Conservation (phyloP, 2,329 filamentous ascomycete genomes). For the Verruconis gallopava region DNA sequence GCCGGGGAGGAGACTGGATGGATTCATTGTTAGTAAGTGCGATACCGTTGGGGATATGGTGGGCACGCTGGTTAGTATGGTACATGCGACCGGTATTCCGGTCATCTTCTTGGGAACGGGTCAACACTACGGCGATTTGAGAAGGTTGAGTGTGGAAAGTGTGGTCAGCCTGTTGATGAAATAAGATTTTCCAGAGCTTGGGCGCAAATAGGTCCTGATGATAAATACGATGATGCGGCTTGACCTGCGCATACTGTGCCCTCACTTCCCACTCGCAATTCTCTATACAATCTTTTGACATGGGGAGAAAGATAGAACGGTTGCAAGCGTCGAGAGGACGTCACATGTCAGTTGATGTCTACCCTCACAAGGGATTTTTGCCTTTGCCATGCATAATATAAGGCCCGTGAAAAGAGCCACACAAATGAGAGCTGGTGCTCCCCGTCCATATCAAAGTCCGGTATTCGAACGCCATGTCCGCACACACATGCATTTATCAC, state of each 20-base stretch:
- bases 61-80: constrained; percentile 86
- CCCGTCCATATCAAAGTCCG: too few species aligned
- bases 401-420: neutral
- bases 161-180: constrained; percentile 47
- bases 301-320: too few species aligned
- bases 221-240: too few species aligned
- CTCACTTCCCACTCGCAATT: too few species aligned
- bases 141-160: constrained; percentile 51
- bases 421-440: too few species aligned
- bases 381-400: neutral
- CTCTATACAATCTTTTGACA: too few species aligned
- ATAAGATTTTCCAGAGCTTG: too few species aligned
- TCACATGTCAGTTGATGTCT: neutral
- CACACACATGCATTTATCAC: too few species aligned
- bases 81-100: constrained; percentile 92
- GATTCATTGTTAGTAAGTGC: constrained; percentile 97
- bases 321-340: too few species aligned
- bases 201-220: too few species aligned
- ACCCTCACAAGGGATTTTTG: neutral
- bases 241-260: too few species aligned
- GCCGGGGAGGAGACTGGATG: constrained; percentile 65
- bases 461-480: too few species aligned
- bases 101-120: constrained; percentile 78
- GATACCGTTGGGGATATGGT: constrained; percentile 99
- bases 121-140: constrained; percentile 53